Evolutionary conservation across 768 basidiomycete species (phyloP).

Genomic region (Suillus clintonianus): DNA sequence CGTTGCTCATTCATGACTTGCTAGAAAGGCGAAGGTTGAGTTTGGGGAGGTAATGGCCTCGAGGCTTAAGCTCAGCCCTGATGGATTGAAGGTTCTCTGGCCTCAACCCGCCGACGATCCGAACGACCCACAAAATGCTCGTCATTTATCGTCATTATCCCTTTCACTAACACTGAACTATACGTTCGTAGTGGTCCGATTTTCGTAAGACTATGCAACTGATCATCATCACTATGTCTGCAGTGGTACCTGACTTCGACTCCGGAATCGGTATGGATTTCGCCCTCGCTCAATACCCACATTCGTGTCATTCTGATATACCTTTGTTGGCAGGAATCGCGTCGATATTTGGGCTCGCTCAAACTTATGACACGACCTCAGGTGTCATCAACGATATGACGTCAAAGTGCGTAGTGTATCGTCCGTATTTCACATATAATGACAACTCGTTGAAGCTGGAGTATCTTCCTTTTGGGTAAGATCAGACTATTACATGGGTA

Average conservation of each 20-base stretch:
- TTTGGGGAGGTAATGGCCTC: conserved; percentile 49
- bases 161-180: neutral
- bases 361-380: conserved; percentile 45
- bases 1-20: neutral
- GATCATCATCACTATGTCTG: conserved; percentile 50
- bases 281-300: neutral
- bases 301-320: neutral
- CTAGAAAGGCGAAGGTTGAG: conserved; percentile 48
- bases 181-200: conserved; percentile 43
- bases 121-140: conserved; percentile 56
- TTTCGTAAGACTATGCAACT: conserved; percentile 48
- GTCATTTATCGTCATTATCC: conserved; percentile 9
- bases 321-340: conserved; percentile 44
- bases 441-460: conserved; percentile 36
- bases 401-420: conserved; percentile 32
- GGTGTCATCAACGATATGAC: conserved; percentile 53
- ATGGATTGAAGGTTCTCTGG: conserved; percentile 53
- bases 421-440: neutral
- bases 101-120: conserved; percentile 54
- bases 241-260: conserved; percentile 56
- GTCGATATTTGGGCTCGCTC: conserved; percentile 48
- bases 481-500: neutral
- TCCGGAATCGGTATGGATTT: conserved; percentile 46
- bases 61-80: conserved; percentile 45
- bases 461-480: conserved; percentile 48